Percentiles rank a stretch among this genome's conserved stretches.
These are phyloP conservation scores for Dactylellina sp. DNA, from an alignment of 2,329 filamentous ascomycete genomes.

Conservation along the genomic window DNA sequence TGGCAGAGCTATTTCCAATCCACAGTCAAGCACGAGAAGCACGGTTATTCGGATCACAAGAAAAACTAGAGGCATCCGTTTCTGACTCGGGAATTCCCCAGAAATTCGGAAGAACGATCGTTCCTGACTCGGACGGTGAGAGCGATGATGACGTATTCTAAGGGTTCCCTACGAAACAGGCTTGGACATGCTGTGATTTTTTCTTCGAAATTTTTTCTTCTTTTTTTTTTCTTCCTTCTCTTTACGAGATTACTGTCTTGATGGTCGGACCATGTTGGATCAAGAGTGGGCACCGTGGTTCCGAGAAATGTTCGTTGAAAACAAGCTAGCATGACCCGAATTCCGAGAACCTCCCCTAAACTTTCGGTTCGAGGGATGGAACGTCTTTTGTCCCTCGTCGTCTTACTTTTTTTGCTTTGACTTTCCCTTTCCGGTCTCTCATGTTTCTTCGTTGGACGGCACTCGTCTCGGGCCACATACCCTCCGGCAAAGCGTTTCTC, in stretches of 20 bases:
- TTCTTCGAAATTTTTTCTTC: slow-evolving; percentile 7
- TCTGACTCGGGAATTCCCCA: slow-evolving; percentile 45
- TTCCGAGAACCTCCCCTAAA: slow-evolving; percentile 43
- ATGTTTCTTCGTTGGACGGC: slow-evolving; percentile 16
- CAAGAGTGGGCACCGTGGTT: slow-evolving; percentile 16
- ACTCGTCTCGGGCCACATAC: slow-evolving; percentile 52
- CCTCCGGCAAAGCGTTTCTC: slow-evolving; percentile 28
- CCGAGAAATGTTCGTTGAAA: slow-evolving; percentile 53
- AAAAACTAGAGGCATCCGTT: background rate
- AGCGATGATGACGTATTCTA: slow-evolving; percentile 56
- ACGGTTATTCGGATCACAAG: slow-evolving; percentile 3
- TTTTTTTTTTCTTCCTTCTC: no score
- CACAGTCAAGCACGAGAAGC: slow-evolving; percentile 36
- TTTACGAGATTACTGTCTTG: no score
- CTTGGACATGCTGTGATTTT: slow-evolving; percentile 2
- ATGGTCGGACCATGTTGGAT: background rate
- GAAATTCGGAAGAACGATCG: slow-evolving; percentile 44
- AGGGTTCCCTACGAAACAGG: slow-evolving; percentile 18
- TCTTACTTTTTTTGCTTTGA: slow-evolving; percentile 10
- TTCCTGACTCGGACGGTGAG: slow-evolving; percentile 55
- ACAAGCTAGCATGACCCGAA: slow-evolving; percentile 35
- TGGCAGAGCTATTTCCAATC: slow-evolving; percentile 25
- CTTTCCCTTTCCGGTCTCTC: slow-evolving; percentile 38
- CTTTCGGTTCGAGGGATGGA: slow-evolving; percentile 48
- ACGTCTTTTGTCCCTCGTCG: slow-evolving; percentile 3